These are phyloP conservation scores for Allium fistulosum DNA, from an alignment of 106 monocot genomes.

Conservation along the genomic window DNA sequence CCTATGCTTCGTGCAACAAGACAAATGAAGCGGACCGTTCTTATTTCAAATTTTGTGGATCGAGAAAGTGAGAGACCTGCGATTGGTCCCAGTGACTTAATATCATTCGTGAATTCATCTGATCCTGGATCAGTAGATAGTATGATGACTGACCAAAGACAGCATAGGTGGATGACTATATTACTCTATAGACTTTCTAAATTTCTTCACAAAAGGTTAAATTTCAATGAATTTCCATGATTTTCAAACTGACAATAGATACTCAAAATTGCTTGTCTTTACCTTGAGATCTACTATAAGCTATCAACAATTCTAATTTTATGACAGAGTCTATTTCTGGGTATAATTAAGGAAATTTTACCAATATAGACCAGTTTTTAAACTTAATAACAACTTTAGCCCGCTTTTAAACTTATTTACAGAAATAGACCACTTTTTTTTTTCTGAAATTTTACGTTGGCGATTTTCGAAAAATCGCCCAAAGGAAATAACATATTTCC, in stretches of 20 bases:
- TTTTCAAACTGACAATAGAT: conserved; percentile 5
- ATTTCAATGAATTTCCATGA: conserved; percentile 27
- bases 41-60: conserved; percentile 90
- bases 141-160: conserved; percentile 11
- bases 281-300: neutral
- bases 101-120: conserved; percentile 14
- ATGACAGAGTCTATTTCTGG: too few species aligned
- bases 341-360: too few species aligned
- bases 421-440: too few species aligned
- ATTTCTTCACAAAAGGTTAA: conserved; percentile 6
- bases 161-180: too few species aligned
- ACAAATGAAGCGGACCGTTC: conserved; percentile 59
- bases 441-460: too few species aligned
- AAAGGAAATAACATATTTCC: too few species aligned
- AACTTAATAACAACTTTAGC: too few species aligned
- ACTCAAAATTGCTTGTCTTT: neutral
- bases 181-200: neutral
- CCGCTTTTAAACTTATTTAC: too few species aligned
- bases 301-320: neutral
- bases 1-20: conserved; percentile 34
- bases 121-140: conserved; percentile 9
- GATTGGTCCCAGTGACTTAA: conserved; percentile 82
- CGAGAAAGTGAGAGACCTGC: conserved; percentile 67
- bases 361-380: too few species aligned
- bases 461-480: too few species aligned